Base-by-base conservation (phyloP, 2,329 filamentous ascomycete genomes). In the Nemania serpens region DNA sequence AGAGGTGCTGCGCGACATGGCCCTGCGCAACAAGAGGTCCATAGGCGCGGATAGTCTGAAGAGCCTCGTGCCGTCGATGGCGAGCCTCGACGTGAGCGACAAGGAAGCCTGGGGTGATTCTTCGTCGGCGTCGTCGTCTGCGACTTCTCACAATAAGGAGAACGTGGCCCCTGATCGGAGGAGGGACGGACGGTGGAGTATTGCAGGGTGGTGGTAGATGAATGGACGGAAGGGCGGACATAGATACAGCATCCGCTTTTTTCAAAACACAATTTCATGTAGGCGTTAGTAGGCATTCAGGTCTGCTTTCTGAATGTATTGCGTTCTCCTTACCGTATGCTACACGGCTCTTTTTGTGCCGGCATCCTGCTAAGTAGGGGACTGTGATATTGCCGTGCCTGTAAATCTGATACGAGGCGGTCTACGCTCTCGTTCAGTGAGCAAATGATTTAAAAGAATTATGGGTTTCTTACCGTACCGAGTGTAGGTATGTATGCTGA, bases 1-100 rank as follows among this genome's bases (percentile, higher is more conserved):
- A 5, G 66, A 70, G 41, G 11, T 55, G 34, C 63, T 73, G 41
- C 66, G 67, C 17, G 68, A 72, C 33, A 62, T 64, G 6, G 71
- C 71, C 17, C 47, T 71, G 49, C 68, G 66, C 2, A 72, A 73
- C 55, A 64, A 67, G 60, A 63, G 71, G 37, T 72, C 69, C 15
- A 71, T 72, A 37, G 70, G 69, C n/a, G 61, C 68, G 5, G 69
- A 72, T 29, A 71, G 67, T 36, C 59, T 73, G 33, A 72, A 70
- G 64, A 71, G 71, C 48, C 59, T 73, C 18, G 70, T 73, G 18
- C 71, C 71, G 25, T 70, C 69, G 17, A 63, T 71, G 51, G 63
- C 46, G 56, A 64, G 61, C 46, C 59, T 66, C 18, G 61, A 64
- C 29, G 34, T 63, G 7, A 59, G 63, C n/a, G 54, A 62, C 5